These are phyloP conservation scores for Xylaria intraflava DNA, from an alignment of 495 filamentous ascomycete species.

Conservation along the genomic window DNA sequence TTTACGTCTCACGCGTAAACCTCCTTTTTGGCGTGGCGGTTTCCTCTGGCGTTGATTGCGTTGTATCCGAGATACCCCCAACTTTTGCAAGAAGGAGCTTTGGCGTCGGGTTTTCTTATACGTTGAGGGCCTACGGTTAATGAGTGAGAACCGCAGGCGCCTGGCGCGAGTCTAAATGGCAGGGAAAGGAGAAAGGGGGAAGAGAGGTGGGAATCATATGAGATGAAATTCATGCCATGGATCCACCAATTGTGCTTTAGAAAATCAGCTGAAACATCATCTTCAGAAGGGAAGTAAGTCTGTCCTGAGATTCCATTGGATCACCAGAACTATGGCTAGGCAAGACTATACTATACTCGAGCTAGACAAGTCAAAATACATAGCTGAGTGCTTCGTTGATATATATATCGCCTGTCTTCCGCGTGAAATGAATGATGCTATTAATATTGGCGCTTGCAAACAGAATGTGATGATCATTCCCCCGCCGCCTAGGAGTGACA, in stretches of 20 bases:
- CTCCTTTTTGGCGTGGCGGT: not conserved
- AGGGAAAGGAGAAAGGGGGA: not conserved
- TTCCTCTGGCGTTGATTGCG: not conserved
- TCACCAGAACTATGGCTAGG: too few relatives aligned
- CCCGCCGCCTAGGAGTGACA: too few relatives aligned
- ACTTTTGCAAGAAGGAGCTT: not conserved
- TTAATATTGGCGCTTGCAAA: too few relatives aligned
- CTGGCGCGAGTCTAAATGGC: not conserved
- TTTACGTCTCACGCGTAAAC: not conserved
- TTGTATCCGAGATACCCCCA: conserved; percentile 6
- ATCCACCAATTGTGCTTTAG: not conserved
- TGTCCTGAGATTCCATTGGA: too few relatives aligned
- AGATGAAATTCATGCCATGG: not conserved
- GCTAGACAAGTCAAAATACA: too few relatives aligned
- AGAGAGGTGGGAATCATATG: not conserved
- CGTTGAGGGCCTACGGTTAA: not conserved
- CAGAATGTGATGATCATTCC: too few relatives aligned
- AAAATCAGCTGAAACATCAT: not conserved
- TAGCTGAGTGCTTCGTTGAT: too few relatives aligned
- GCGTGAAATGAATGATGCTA: too few relatives aligned
- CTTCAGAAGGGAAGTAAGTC: not conserved
- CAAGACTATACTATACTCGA: too few relatives aligned
- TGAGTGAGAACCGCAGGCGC: too few relatives aligned
- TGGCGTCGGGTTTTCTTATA: not conserved
- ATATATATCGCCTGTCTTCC: too few relatives aligned